Percentiles rank a stretch among this genome's conserved stretches.
phyloP scores from a whole-genome alignment of 108 stramenopile species.

The Parmales sp. region DNA sequence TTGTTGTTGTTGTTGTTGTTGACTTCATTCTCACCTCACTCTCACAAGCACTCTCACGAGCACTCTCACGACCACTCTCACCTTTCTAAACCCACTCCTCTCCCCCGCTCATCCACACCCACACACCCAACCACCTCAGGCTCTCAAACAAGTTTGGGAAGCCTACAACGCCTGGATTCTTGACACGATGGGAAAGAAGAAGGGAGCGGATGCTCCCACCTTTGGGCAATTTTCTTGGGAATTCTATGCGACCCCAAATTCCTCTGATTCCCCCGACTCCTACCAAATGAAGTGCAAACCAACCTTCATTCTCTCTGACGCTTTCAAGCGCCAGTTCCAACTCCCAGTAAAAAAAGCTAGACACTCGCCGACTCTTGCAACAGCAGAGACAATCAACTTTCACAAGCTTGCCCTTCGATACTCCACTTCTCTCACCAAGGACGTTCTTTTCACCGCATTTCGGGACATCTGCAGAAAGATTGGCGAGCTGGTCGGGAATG shows the following conservation, averaged over 20 bases:
- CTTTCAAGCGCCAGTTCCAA: background rate
- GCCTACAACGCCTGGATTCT: constrained; percentile 6
- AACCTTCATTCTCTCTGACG: background rate
- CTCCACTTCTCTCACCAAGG: constrained; percentile 3
- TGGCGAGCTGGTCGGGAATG: background rate
- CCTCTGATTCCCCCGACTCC: background rate
- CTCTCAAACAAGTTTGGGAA: constrained; percentile 5
- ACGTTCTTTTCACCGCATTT: background rate
- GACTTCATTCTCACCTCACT: too few relatives aligned
- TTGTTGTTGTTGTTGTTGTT: too few relatives aligned
- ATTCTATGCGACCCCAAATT: background rate
- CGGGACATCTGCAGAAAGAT: background rate
- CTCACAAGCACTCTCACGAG: too few relatives aligned
- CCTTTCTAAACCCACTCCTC: too few relatives aligned
- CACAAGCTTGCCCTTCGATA: constrained; percentile 4
- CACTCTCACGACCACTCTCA: too few relatives aligned
- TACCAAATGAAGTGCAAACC: constrained; percentile 5
- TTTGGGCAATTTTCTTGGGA: constrained; percentile 12
- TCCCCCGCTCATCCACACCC: too few relatives aligned
- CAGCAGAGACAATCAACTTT: constrained; percentile 8
- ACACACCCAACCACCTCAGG: too few relatives aligned
- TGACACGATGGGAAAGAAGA: background rate
- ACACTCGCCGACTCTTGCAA: background rate
- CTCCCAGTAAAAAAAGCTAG: background rate
- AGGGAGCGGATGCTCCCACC: background rate